A percentile compares a stretch with the other conserved stretches of the same genome.
phyloP scores from a whole-genome alignment of 2,329 filamentous ascomycete genomes.

The Fusarium staphyleae region DNA sequence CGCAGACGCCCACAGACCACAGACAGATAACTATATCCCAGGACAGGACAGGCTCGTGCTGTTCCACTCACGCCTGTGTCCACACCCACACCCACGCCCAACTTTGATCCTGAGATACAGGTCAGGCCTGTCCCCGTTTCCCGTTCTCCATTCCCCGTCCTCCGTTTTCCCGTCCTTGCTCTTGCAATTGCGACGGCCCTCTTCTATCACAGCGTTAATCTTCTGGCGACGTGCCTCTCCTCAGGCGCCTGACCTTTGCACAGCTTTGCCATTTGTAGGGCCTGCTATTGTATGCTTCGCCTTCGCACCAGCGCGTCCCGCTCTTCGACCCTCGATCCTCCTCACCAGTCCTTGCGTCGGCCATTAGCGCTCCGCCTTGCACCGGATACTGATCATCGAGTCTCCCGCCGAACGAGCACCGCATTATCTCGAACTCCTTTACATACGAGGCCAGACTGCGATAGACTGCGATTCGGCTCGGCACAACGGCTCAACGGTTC shows the following conservation, averaged over 20 bases:
- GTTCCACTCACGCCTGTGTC: constrained; percentile 39
- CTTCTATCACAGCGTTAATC: constrained; percentile 33
- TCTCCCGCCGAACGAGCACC: background rate
- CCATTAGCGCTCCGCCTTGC: constrained; percentile 12
- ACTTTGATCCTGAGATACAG: constrained; percentile 42
- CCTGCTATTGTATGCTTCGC: constrained; percentile 11
- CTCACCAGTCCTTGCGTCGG: constrained; percentile 18
- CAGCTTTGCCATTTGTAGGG: constrained; percentile 17
- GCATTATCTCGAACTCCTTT: background rate
- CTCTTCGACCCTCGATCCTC: constrained; percentile 14
- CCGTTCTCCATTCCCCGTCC: constrained; percentile 31
- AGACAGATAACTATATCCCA: no score
- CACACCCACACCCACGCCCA: constrained; percentile 34
- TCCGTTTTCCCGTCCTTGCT: constrained; percentile 34
- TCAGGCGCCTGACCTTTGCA: constrained; percentile 15
- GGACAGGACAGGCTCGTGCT: constrained; percentile 28
- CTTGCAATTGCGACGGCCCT: constrained; percentile 40
- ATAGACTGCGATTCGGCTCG: constrained; percentile 23
- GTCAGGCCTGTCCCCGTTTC: constrained; percentile 38
- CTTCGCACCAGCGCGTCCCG: constrained; percentile 23
- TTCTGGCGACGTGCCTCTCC: constrained; percentile 21
- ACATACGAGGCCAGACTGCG: constrained; percentile 11
- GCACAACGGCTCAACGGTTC: constrained; percentile 30
- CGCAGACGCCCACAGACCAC: background rate
- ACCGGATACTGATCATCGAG: constrained; percentile 3